Percentiles rank a stretch among this genome's conserved stretches.
Evolutionary conservation across 2,329 filamentous ascomycete species (phyloP).

Genomic region (Cladosporium cucumerinum): DNA sequence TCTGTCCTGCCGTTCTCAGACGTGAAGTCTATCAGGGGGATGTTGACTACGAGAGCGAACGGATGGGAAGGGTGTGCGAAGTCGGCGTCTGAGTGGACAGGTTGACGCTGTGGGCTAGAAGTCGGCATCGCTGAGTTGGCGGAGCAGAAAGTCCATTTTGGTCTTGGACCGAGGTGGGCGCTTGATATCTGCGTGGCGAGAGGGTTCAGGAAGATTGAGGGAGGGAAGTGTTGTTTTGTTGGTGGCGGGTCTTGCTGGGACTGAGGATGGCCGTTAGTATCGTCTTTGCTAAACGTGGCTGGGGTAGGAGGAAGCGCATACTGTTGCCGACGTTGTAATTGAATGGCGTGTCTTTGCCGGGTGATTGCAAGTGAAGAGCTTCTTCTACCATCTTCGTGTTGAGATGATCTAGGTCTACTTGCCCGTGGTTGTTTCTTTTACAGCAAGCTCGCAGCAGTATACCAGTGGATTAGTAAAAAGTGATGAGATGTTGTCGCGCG

Average conservation of each 20-base stretch:
- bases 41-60: slow-evolving; percentile 55
- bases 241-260: slow-evolving; percentile 5
- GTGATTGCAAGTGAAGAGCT: slow-evolving; percentile 49
- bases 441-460: background rate
- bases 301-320: background rate
- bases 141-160: slow-evolving; percentile 57
- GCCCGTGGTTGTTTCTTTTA: too few relatives aligned
- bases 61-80: slow-evolving; percentile 54
- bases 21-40: slow-evolving; percentile 51
- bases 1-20: slow-evolving; percentile 57
- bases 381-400: slow-evolving; percentile 60
- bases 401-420: slow-evolving; percentile 52
- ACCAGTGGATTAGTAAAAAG: too few relatives aligned
- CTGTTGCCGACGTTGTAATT: slow-evolving; percentile 57
- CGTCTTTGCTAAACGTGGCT: background rate
- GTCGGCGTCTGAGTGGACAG: slow-evolving; percentile 59
- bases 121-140: slow-evolving; percentile 54
- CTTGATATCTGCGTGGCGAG: slow-evolving; percentile 57
- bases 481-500: background rate
- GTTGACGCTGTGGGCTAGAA: slow-evolving; percentile 44
- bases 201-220: slow-evolving; percentile 54
- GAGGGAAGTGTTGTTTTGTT: slow-evolving; percentile 36
- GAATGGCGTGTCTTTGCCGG: slow-evolving; percentile 55
- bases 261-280: background rate
- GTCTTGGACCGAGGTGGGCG: slow-evolving; percentile 52